These are phyloP conservation scores for Chlamydomonas sp. DNA, from an alignment of 139 green algal species.

Conservation along the genomic window DNA sequence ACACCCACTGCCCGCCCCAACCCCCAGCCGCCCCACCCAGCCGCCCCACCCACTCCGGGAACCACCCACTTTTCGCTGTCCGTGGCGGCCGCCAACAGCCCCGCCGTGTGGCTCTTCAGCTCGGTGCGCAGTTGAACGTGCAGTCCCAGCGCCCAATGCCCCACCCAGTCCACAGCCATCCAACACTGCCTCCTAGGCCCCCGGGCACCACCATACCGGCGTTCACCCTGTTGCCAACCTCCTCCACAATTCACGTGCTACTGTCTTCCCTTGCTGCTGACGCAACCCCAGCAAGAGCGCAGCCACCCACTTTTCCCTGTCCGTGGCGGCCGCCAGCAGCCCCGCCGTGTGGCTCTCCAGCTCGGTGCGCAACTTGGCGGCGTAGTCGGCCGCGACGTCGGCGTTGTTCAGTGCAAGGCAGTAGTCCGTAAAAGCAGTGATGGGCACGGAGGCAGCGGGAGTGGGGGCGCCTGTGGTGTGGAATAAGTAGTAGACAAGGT, in stretches of 20 bases:
- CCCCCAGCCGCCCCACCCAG: too few species aligned
- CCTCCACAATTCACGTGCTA: background rate
- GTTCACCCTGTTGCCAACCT: slow-evolving; percentile 10
- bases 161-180: too few species aligned
- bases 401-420: slow-evolving; percentile 82
- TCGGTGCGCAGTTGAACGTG: slow-evolving; percentile 63
- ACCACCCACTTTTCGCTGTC: slow-evolving; percentile 69
- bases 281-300: background rate
- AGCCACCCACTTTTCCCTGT: slow-evolving; percentile 65
- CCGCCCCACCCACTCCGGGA: too few species aligned
- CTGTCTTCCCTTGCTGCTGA: too few species aligned
- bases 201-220: background rate
- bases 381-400: slow-evolving; percentile 83
- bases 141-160: too few species aligned
- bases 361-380: slow-evolving; percentile 84
- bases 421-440: slow-evolving; percentile 34
- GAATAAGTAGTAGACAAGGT: too few species aligned
- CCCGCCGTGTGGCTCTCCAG: slow-evolving; percentile 73
- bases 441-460: background rate
- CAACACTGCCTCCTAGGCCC: too few species aligned
- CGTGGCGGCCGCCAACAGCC: slow-evolving; percentile 60
- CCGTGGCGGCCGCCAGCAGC: slow-evolving; percentile 63
- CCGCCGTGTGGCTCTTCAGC: slow-evolving; percentile 73
- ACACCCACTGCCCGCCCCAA: too few species aligned
- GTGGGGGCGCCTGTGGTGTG: background rate